These are phyloP conservation scores for Fusarium decemcellulare DNA, from an alignment of 2,329 filamentous ascomycete genomes.

Conservation along the genomic window DNA sequence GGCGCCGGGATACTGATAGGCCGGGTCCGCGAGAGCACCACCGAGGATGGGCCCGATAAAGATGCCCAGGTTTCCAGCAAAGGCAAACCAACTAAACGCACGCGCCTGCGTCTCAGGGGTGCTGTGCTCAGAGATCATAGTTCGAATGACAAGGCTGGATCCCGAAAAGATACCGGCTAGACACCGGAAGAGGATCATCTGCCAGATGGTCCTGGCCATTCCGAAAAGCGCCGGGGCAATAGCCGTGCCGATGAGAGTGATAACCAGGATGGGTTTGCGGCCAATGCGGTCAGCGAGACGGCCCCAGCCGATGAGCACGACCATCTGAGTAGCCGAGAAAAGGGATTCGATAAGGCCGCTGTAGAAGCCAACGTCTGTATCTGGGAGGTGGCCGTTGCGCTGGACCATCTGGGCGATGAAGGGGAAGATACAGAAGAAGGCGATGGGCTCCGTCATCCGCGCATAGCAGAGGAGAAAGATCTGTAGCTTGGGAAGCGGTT, in stretches of 20 bases:
- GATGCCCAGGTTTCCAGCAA: slow-evolving; percentile 81
- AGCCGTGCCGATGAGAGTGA: slow-evolving; percentile 75
- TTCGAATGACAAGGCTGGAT: slow-evolving; percentile 80
- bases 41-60: slow-evolving; percentile 80
- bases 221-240: slow-evolving; percentile 77
- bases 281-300: slow-evolving; percentile 73
- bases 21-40: slow-evolving; percentile 78
- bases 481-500: slow-evolving; percentile 66
- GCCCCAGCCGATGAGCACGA: slow-evolving; percentile 84
- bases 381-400: slow-evolving; percentile 72
- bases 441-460: slow-evolving; percentile 80
- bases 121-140: slow-evolving; percentile 83
- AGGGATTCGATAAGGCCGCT: slow-evolving; percentile 81
- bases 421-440: slow-evolving; percentile 88
- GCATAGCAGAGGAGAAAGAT: slow-evolving; percentile 81
- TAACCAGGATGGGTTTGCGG: slow-evolving; percentile 79
- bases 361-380: slow-evolving; percentile 84
- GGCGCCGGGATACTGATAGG: slow-evolving; percentile 69
- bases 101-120: slow-evolving; percentile 78
- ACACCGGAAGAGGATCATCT: slow-evolving; percentile 82
- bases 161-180: slow-evolving; percentile 81
- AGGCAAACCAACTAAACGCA: slow-evolving; percentile 84
- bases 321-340: slow-evolving; percentile 82
- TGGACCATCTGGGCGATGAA: slow-evolving; percentile 85
- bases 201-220: slow-evolving; percentile 73